Percentiles rank a stretch among this genome's conserved stretches.
phyloP scores from a whole-genome alignment of 345 rosid species.

The Citrus cavaleriei region DNA sequence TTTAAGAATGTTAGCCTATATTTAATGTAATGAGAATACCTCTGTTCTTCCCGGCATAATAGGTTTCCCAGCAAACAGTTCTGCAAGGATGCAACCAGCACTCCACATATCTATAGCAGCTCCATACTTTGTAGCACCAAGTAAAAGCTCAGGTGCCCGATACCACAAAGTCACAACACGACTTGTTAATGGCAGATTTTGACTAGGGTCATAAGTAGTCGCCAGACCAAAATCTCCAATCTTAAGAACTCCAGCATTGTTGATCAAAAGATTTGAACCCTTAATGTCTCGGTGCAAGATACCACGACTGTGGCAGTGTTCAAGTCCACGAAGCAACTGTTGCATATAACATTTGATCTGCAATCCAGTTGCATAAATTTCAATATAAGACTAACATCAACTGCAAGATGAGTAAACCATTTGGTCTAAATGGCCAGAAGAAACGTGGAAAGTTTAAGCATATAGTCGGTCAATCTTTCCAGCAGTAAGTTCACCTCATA shows the following conservation, averaged over 20 bases:
- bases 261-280: slow-evolving; percentile 80
- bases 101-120: slow-evolving; percentile 90
- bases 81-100: slow-evolving; percentile 84
- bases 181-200: slow-evolving; percentile 65
- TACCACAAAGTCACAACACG: slow-evolving; percentile 99
- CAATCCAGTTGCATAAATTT: background rate
- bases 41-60: slow-evolving; percentile 98
- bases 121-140: slow-evolving; percentile 86
- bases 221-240: slow-evolving; percentile 92
- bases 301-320: slow-evolving; percentile 84
- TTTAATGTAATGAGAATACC: slow-evolving; percentile 31
- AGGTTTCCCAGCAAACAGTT: slow-evolving; percentile 79
- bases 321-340: slow-evolving; percentile 74
- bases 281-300: slow-evolving; percentile 89
- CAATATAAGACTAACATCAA: background rate
- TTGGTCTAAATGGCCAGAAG: background rate
- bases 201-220: slow-evolving; percentile 49
- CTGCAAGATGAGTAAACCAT: background rate
- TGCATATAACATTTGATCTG: slow-evolving; percentile 83
- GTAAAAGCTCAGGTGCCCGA: slow-evolving; percentile 92
- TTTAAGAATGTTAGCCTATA: background rate
- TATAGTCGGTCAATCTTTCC: background rate
- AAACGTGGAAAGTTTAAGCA: background rate
- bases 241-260: slow-evolving; percentile 75
- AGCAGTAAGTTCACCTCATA: background rate